Percentiles rank a stretch among this genome's conserved stretches.
phyloP scores from a whole-genome alignment of 129 eudicot genomes.

The Dittrichia graveolens region DNA sequence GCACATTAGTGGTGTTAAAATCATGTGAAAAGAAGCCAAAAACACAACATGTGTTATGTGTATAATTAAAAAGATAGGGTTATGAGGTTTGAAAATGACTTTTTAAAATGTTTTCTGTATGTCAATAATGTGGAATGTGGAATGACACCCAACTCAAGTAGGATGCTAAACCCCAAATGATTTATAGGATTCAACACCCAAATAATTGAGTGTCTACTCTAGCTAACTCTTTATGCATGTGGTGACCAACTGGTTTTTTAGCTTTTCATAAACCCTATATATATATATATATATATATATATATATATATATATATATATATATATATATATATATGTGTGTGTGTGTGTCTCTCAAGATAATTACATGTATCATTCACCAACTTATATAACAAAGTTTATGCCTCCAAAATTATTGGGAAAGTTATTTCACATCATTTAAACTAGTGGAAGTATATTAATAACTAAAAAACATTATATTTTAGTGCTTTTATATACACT shows the following conservation, averaged over 20 bases:
- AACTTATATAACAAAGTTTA: slow-evolving; percentile 4
- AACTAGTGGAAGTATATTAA: background rate
- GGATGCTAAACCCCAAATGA: slow-evolving; percentile 30
- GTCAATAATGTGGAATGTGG: slow-evolving; percentile 37
- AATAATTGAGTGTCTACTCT: slow-evolving; percentile 25
- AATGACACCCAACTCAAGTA: slow-evolving; percentile 39
- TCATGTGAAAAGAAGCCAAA: slow-evolving; percentile 33
- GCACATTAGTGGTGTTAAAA: slow-evolving; percentile 30
- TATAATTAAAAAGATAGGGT: slow-evolving; percentile 18
- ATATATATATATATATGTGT: too few relatives aligned
- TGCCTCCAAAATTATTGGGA: background rate
- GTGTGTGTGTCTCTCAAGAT: too few relatives aligned
- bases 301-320: too few relatives aligned
- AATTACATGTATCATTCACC: background rate
- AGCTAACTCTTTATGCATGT: slow-evolving; percentile 33
- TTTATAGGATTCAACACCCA: slow-evolving; percentile 25
- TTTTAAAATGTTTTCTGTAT: slow-evolving; percentile 32
- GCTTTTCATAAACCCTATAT: slow-evolving; percentile 25
- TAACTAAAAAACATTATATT: too few relatives aligned
- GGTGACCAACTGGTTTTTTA: slow-evolving; percentile 33
- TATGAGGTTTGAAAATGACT: slow-evolving; percentile 30
- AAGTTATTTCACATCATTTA: slow-evolving; percentile 11
- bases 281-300: too few relatives aligned
- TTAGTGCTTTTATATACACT: too few relatives aligned
- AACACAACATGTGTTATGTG: slow-evolving; percentile 42